phyloP scores from a whole-genome alignment of 2,329 filamentous ascomycete genomes.

The Byssothecium circinans region DNA sequence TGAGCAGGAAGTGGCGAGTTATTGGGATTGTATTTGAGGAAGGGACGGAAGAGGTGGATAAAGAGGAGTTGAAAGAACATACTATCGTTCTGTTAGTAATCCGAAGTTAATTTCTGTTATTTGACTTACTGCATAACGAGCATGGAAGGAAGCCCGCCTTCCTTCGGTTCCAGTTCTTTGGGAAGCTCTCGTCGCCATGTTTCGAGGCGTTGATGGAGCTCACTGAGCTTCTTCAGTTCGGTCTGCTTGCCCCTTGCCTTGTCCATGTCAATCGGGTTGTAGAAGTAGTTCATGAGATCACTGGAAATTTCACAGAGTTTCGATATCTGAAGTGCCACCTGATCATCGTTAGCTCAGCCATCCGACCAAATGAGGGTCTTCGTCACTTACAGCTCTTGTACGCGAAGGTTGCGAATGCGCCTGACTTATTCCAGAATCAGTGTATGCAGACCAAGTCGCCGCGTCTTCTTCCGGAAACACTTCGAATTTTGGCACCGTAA shows the following conservation, averaged over 20 bases:
- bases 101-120: background rate
- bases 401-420: slow-evolving; percentile 76
- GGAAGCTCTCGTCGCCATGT: slow-evolving; percentile 85
- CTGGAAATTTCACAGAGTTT: slow-evolving; percentile 91
- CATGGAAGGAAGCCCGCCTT: slow-evolving; percentile 85
- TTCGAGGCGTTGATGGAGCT: slow-evolving; percentile 86
- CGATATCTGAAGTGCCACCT: slow-evolving; percentile 74
- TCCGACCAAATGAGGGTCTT: too few species aligned
- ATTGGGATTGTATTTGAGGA: slow-evolving; percentile 82
- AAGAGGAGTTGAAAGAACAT: slow-evolving; percentile 98
- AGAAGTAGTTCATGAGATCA: slow-evolving; percentile 86
- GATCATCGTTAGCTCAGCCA: background rate
- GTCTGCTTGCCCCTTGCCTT: slow-evolving; percentile 71
- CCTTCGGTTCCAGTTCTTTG: slow-evolving; percentile 82
- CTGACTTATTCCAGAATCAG: slow-evolving; percentile 76
- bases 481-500: slow-evolving; percentile 85
- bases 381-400: slow-evolving; percentile 64
- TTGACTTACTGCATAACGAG: slow-evolving; percentile 79
- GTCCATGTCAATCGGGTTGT: slow-evolving; percentile 71
- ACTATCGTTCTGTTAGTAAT: slow-evolving; percentile 52
- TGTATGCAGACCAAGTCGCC: slow-evolving; percentile 84
- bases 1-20: slow-evolving; percentile 82
- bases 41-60: slow-evolving; percentile 93
- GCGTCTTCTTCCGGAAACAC: slow-evolving; percentile 88
- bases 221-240: slow-evolving; percentile 89